Conservation (phyloP, 306 rosid species). For the Glycine soja region DNA sequence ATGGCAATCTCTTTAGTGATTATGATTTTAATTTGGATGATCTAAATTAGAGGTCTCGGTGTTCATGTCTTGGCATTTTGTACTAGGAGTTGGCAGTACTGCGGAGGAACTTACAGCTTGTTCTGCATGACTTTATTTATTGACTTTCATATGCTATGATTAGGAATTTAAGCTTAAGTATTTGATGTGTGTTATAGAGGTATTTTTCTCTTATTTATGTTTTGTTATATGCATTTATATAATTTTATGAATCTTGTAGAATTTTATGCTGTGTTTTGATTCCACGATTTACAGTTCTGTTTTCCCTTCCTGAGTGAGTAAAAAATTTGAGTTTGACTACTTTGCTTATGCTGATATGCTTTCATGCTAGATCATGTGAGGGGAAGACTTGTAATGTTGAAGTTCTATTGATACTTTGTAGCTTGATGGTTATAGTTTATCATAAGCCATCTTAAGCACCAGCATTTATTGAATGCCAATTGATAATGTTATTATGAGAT, state of each 20-base stretch:
- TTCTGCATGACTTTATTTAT: not conserved
- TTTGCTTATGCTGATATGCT: constrained; percentile 10
- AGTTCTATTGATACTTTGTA: constrained; percentile 2
- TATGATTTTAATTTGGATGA: not conserved
- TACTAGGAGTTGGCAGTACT: not conserved
- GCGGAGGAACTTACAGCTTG: not conserved
- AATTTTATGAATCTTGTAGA: not conserved
- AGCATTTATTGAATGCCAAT: not conserved
- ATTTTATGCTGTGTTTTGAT: not conserved
- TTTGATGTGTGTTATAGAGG: not conserved
- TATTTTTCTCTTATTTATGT: not conserved
- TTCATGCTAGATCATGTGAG: constrained; percentile 29
- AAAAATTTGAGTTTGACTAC: not conserved
- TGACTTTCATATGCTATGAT: not conserved
- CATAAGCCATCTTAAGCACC: not conserved
- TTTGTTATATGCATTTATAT: not conserved
- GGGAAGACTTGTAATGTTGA: constrained; percentile 20
- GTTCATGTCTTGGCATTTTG: not conserved
- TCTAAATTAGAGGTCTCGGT: not conserved
- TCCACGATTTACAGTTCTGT: not conserved
- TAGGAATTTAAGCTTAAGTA: not conserved
- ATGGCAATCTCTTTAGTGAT: not conserved
- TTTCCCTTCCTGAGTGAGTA: not conserved
- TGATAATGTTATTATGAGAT: not conserved
- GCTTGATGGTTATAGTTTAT: not conserved